These are phyloP conservation scores for Quercus parvula DNA, from an alignment of 306 rosid species.

Conservation along the genomic window DNA sequence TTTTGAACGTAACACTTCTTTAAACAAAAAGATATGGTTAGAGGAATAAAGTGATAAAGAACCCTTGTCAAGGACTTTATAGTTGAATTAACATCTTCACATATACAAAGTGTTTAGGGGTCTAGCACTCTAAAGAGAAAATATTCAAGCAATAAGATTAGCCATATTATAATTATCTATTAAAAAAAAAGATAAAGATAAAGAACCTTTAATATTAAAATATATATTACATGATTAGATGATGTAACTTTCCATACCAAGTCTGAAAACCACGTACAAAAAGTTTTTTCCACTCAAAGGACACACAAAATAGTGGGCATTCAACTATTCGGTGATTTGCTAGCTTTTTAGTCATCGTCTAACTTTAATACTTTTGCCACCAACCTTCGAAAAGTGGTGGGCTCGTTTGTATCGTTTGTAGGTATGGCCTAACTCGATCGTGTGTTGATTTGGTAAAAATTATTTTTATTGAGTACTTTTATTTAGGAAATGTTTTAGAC, in stretches of 20 bases:
- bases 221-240: slow-evolving; percentile 1
- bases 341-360: neutral
- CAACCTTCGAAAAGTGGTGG: slow-evolving; percentile 11
- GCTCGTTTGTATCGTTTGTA: slow-evolving; percentile 14
- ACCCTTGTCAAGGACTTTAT: too few species aligned
- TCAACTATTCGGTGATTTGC: slow-evolving; percentile 35
- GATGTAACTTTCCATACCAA: slow-evolving; percentile 5
- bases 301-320: slow-evolving; percentile 21
- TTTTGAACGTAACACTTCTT: accelerated
- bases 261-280: slow-evolving; percentile 10
- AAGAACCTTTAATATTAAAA: neutral
- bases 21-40: too few species aligned
- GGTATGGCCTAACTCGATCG: neutral
- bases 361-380: neutral
- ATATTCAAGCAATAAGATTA: accelerated
- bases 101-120: too few species aligned
- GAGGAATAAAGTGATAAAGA: too few species aligned
- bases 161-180: neutral
- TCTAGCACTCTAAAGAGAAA: too few species aligned
- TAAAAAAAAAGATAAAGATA: neutral
- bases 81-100: accelerated
- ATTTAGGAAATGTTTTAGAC: too few species aligned
- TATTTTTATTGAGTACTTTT: too few species aligned
- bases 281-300: slow-evolving; percentile 19
- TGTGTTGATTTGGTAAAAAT: too few species aligned